These are phyloP conservation scores for Lasiodiplodia gonubiensis DNA, from an alignment of 2,329 filamentous ascomycete genomes.

Conservation along the genomic window DNA sequence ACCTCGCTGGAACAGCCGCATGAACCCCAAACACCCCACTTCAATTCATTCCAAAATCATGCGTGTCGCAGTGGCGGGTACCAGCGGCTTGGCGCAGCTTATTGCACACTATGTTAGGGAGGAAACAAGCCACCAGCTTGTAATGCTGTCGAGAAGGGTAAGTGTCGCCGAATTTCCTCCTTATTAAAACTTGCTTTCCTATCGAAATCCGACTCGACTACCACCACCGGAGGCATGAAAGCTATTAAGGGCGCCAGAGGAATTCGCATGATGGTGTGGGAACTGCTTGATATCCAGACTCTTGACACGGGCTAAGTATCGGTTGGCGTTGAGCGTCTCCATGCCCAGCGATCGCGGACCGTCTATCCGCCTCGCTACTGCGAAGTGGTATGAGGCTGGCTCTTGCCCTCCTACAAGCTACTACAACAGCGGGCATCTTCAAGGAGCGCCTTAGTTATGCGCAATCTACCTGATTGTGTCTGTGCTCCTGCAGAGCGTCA, in stretches of 20 bases:
- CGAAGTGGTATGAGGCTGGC: neutral
- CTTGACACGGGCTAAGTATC: neutral
- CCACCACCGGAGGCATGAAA: neutral
- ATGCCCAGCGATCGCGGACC: neutral
- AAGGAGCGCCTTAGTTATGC: neutral
- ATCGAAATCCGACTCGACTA: neutral
- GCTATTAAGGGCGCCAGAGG: neutral
- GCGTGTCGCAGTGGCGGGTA: conserved; percentile 67
- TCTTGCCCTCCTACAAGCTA: neutral
- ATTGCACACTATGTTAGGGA: conserved; percentile 65
- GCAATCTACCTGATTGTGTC: neutral
- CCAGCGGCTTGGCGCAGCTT: conserved; percentile 63
- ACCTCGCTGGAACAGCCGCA: neutral
- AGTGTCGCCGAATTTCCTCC: conserved; percentile 35
- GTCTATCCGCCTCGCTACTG: neutral
- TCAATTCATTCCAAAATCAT: conserved; percentile 50
- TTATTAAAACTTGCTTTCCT: neutral
- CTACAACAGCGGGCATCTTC: neutral
- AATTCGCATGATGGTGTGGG: neutral
- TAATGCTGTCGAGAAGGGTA: conserved; percentile 72
- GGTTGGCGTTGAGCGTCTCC: neutral
- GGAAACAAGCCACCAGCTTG: conserved; percentile 68
- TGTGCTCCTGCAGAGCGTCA: neutral
- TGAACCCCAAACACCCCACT: neutral
- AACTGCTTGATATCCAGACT: neutral